These are phyloP conservation scores for Aspergillus viridinutans DNA, from an alignment of 2,329 filamentous ascomycete species.

Conservation along the genomic window DNA sequence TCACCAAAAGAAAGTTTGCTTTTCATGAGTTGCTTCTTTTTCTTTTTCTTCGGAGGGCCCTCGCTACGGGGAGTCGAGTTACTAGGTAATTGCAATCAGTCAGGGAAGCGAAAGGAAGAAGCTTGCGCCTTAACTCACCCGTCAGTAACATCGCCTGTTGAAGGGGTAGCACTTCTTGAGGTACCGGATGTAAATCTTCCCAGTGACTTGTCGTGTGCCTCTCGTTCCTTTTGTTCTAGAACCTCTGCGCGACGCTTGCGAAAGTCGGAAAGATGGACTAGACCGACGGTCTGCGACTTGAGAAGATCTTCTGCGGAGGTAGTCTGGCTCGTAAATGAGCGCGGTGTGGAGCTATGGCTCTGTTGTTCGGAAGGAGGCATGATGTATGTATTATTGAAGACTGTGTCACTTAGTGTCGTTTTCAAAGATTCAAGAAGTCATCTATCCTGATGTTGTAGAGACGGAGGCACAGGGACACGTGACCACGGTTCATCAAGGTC, in stretches of 20 bases:
- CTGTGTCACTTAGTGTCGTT: not conserved
- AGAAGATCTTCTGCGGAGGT: slow-evolving; percentile 75
- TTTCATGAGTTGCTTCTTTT: slow-evolving; percentile 57
- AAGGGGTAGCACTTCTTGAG: slow-evolving; percentile 51
- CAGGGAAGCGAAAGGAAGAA: slow-evolving; percentile 9
- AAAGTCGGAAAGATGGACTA: slow-evolving; percentile 89
- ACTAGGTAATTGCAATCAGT: slow-evolving; percentile 57
- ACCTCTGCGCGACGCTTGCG: slow-evolving; percentile 93
- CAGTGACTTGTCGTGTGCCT: slow-evolving; percentile 62
- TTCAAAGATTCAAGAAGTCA: not conserved
- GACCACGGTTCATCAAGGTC: not conserved
- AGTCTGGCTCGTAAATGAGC: slow-evolving; percentile 67
- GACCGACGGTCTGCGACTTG: slow-evolving; percentile 81
- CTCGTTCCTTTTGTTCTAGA: slow-evolving; percentile 83
- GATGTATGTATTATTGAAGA: not conserved
- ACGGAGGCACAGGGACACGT: slow-evolving; percentile 10
- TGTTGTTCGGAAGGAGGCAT: slow-evolving; percentile 33
- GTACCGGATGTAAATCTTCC: slow-evolving; percentile 39
- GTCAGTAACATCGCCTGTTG: slow-evolving; percentile 46
- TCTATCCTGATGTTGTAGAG: not conserved
- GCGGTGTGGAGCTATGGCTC: slow-evolving; percentile 42
- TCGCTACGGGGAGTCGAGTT: slow-evolving; percentile 47
- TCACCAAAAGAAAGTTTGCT: slow-evolving; percentile 60
- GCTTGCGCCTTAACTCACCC: slow-evolving; percentile 48
- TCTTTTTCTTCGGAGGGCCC: slow-evolving; percentile 48